Conservation (phyloP, 1,139 yeast genomes). For the Geotrichum reessii region DNA sequence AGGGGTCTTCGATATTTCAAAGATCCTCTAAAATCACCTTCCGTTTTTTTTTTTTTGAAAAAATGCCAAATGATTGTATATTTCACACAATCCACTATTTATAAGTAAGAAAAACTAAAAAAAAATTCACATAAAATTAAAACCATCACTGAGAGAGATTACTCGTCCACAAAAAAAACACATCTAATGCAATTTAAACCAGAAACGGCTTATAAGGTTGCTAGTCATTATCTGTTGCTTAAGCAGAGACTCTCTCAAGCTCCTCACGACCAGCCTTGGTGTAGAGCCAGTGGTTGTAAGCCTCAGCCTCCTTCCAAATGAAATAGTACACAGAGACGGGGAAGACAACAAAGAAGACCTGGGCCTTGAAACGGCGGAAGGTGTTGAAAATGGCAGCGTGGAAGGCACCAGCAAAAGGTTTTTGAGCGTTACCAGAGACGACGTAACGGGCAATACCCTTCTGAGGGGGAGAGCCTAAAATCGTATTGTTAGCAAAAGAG, state of each 20-base stretch:
- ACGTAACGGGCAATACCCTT: constrained; percentile 48
- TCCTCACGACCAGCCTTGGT: constrained; percentile 98
- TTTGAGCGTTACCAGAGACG: constrained; percentile 90
- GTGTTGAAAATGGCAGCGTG: constrained; percentile 88
- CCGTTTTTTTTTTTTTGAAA: too few species aligned
- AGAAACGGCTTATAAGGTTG: background rate
- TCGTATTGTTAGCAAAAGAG: background rate
- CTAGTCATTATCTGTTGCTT: constrained; percentile 14
- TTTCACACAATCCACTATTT: background rate
- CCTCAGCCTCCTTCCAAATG: constrained; percentile 82
- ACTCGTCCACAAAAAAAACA: background rate
- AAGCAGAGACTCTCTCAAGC: constrained; percentile 46
- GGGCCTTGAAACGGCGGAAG: constrained; percentile 89
- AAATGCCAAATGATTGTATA: background rate
- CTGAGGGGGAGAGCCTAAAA: constrained; percentile 26
- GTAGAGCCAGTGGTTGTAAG: constrained; percentile 89
- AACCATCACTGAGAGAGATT: background rate
- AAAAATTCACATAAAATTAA: background rate
- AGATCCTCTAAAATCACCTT: too few species aligned
- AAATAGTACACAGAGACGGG: constrained; percentile 82
- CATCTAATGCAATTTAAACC: background rate
- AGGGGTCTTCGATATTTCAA: too few species aligned
- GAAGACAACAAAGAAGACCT: constrained; percentile 67
- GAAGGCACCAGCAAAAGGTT: constrained; percentile 81
- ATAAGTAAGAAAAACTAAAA: background rate